phyloP scores from a whole-genome alignment of 73 alveolate genomes.

The Paramecium sonneborni region DNA sequence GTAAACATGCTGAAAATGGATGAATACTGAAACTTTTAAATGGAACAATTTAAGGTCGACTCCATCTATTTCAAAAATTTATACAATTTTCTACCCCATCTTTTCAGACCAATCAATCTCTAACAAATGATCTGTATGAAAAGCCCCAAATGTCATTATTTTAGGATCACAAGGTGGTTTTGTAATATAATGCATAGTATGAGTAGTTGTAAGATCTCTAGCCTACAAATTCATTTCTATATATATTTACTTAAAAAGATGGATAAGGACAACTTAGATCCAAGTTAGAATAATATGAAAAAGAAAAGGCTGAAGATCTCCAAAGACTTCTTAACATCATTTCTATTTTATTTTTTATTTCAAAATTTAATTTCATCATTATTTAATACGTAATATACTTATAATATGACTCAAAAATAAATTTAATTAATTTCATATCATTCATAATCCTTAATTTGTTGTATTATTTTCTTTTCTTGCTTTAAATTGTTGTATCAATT shows the following conservation, averaged over 20 bases:
- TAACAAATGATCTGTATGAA: constrained; percentile 80
- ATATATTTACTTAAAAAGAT: background rate
- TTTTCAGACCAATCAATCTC: constrained; percentile 70
- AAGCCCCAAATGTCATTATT: constrained; percentile 73
- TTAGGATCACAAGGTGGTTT: constrained; percentile 65
- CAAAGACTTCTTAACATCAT: background rate
- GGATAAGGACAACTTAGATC: constrained; percentile 33
- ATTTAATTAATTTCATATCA: background rate
- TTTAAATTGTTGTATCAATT: constrained; percentile 86
- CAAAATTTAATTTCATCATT: background rate
- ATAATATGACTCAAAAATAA: background rate
- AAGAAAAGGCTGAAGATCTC: background rate
- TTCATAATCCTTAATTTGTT: background rate
- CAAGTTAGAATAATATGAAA: background rate
- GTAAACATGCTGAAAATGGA: constrained; percentile 82
- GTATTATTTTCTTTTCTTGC: constrained; percentile 81
- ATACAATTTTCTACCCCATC: constrained; percentile 58
- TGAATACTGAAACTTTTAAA: constrained; percentile 73
- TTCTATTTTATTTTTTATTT: background rate
- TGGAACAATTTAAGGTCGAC: constrained; percentile 73
- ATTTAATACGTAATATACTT: background rate
- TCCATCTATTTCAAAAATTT: constrained; percentile 67
- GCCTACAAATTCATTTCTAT: background rate
- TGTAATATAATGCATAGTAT: constrained; percentile 56
- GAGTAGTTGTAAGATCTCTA: constrained; percentile 51